phyloP scores from a whole-genome alignment of 176 grass and related monocot species.

The Cocos nucifera region DNA sequence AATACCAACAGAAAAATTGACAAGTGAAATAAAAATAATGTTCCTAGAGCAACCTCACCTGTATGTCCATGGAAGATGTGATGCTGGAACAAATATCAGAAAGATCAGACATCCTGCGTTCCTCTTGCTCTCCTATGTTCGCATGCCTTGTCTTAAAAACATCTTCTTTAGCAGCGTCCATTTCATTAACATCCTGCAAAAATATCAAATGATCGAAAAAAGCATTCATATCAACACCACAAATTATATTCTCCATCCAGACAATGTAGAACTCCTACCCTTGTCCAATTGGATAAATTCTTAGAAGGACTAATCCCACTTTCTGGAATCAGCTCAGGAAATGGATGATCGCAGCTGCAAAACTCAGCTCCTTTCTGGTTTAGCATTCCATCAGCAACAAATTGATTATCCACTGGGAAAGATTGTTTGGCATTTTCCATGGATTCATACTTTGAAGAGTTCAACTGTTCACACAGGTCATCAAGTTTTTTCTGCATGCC shows the following conservation, averaged over 20 bases:
- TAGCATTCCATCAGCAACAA: constrained; percentile 12
- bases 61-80: constrained; percentile 67
- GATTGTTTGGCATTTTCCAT: constrained; percentile 23
- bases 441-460: constrained; percentile 40
- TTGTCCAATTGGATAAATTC: constrained; percentile 6
- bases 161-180: constrained; percentile 22
- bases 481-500: constrained; percentile 93
- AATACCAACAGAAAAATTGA: too few relatives aligned
- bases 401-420: constrained; percentile 8
- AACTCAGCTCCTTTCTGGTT: constrained; percentile 15
- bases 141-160: constrained; percentile 15
- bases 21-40: too few relatives aligned
- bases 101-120: constrained; percentile 78
- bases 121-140: constrained; percentile 50
- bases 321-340: constrained; percentile 9
- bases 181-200: constrained; percentile 21
- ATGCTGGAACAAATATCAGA: constrained; percentile 89
- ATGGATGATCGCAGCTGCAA: neutral
- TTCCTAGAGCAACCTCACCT: constrained; percentile 10
- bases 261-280: constrained; percentile 5
- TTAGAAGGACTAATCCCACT: constrained; percentile 24
- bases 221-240: neutral
- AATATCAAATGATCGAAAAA: neutral
- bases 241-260: too few relatives aligned
- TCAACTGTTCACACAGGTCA: constrained; percentile 54